A percentile compares a stretch with the other conserved stretches of the same genome.
phyloP scores from a whole-genome alignment of 768 basidiomycete species.

The Trametes cingulata region DNA sequence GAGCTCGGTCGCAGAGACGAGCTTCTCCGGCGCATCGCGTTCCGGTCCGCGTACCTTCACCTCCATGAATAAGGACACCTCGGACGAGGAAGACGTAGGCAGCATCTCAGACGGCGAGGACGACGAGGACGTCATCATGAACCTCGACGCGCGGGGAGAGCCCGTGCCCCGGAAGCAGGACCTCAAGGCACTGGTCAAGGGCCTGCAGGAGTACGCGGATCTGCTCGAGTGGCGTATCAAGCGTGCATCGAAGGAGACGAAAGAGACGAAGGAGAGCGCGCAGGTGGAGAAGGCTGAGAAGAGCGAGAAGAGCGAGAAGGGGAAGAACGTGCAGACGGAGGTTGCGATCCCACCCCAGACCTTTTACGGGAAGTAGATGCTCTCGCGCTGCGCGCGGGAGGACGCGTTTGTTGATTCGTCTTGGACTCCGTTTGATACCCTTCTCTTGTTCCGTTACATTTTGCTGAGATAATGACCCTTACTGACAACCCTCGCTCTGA shows the following conservation, averaged over 20 bases:
- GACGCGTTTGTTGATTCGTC: neutral
- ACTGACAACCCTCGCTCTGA: too few species aligned
- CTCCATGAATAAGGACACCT: constrained; percentile 4
- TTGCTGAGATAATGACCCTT: too few species aligned
- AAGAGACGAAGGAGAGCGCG: neutral
- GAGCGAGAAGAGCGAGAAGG: constrained; percentile 13
- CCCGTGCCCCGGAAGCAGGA: constrained; percentile 34
- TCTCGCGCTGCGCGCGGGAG: neutral
- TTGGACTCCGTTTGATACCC: too few species aligned
- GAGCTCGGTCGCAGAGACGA: neutral
- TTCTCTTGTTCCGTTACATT: too few species aligned
- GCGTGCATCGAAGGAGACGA: constrained; percentile 32
- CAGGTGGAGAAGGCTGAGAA: constrained; percentile 12
- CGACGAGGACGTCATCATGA: constrained; percentile 14
- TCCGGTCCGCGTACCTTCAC: constrained; percentile 4
- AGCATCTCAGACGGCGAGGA: constrained; percentile 18
- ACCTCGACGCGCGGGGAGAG: constrained; percentile 11
- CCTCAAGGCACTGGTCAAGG: constrained; percentile 48
- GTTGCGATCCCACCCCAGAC: constrained; percentile 11
- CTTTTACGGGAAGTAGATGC: constrained; percentile 19
- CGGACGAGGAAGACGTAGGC: constrained; percentile 14
- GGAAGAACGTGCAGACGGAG: neutral
- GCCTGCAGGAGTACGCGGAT: constrained; percentile 59
- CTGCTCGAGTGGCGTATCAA: constrained; percentile 59
- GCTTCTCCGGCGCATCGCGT: neutral